A percentile compares a stretch with the other conserved stretches of the same genome.
Evolutionary conservation across 2,329 filamentous ascomycete species (phyloP).

Genomic region (Acarospora socialis): DNA sequence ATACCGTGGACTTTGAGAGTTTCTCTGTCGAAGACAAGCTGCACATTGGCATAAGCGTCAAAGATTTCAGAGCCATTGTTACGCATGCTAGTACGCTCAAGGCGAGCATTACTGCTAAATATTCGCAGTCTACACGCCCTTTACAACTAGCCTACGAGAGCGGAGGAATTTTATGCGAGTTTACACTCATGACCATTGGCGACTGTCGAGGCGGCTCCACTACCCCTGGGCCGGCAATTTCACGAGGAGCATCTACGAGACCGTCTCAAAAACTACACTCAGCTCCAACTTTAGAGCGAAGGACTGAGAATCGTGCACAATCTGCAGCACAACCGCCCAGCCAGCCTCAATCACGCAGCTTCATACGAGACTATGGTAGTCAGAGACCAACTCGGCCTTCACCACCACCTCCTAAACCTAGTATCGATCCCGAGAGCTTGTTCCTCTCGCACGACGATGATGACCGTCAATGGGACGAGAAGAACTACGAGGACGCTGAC

Average conservation of each 20-base stretch:
- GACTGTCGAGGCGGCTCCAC: constrained; percentile 31
- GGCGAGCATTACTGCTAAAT: constrained; percentile 40
- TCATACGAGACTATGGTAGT: constrained; percentile 15
- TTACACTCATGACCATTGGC: constrained; percentile 51
- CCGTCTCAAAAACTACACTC: constrained; percentile 15
- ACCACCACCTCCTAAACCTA: constrained; percentile 25
- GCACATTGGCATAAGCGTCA: constrained; percentile 49
- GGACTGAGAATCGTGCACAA: not conserved
- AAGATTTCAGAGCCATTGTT: constrained; percentile 52
- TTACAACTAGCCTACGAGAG: constrained; percentile 46
- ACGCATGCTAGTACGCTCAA: constrained; percentile 46
- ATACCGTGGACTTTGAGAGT: constrained; percentile 46
- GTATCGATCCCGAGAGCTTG: constrained; percentile 40
- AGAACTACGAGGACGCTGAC: constrained; percentile 38
- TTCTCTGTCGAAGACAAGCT: constrained; percentile 44
- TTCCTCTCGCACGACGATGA: constrained; percentile 44
- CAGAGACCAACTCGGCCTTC: constrained; percentile 14
- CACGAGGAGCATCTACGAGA: constrained; percentile 20
- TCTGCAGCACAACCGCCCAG: constrained; percentile 17
- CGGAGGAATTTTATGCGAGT: constrained; percentile 42
- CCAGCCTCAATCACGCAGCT: constrained; percentile 21
- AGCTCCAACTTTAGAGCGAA: constrained; percentile 4
- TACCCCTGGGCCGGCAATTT: constrained; percentile 19
- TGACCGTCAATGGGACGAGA: constrained; percentile 46
- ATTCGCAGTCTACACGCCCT: constrained; percentile 45